Evolutionary conservation across 192 early-diverging fungal species (phyloP).

Genomic region (Coemansia erecta): DNA sequence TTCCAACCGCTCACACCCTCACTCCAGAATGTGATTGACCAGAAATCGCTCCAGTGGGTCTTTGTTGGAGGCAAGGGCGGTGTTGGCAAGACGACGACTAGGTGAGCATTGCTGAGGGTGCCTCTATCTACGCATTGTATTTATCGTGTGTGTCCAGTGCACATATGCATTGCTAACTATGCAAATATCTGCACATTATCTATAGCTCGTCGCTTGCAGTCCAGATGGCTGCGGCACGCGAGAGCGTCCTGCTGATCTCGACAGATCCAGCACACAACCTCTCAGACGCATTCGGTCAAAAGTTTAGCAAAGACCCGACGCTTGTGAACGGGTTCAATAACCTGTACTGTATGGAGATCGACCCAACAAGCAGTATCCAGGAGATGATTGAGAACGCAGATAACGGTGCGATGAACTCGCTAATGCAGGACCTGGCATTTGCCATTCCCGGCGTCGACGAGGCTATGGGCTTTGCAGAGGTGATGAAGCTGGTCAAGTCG

Average conservation of each 20-base stretch:
- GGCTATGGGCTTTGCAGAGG: slow-evolving; percentile 99
- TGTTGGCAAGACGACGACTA: slow-evolving; percentile 88
- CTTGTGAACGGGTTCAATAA: slow-evolving; percentile 93
- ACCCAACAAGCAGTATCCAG: slow-evolving; percentile 95
- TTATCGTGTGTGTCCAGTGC: not conserved
- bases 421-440: slow-evolving; percentile 97
- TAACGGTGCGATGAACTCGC: slow-evolving; percentile 73
- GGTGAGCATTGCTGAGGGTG: slow-evolving; percentile 19
- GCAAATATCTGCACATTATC: not conserved
- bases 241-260: slow-evolving; percentile 94
- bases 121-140: not conserved
- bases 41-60: slow-evolving; percentile 94
- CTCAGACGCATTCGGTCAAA: slow-evolving; percentile 98
- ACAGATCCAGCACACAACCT: slow-evolving; percentile 99
- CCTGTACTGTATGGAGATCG: slow-evolving; percentile 99
- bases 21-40: slow-evolving; percentile 95
- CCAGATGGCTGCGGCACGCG: slow-evolving; percentile 85
- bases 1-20: slow-evolving; percentile 76
- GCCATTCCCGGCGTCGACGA: slow-evolving; percentile 99
- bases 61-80: slow-evolving; percentile 99
- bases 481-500: slow-evolving; percentile 99
- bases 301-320: slow-evolving; percentile 95
- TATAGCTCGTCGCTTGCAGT: slow-evolving; percentile 91
- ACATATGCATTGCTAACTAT: slow-evolving; percentile 1
- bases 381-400: slow-evolving; percentile 93